These are phyloP conservation scores for Diaporthe sp. DNA, from an alignment of 2,329 filamentous ascomycete genomes.

Conservation along the genomic window DNA sequence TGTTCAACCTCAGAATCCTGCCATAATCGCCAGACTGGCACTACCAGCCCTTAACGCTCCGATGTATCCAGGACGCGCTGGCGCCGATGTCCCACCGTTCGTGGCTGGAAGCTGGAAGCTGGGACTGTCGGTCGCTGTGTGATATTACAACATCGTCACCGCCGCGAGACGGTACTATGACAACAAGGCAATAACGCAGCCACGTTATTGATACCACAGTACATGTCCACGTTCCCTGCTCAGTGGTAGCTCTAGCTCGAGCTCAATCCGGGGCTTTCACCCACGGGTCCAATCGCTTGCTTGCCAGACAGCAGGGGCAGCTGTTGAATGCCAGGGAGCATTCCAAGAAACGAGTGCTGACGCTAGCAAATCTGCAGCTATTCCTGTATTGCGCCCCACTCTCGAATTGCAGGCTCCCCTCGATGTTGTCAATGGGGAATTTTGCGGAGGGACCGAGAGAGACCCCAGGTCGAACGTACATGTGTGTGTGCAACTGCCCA, in stretches of 20 bases:
- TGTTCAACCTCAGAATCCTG: constrained; percentile 23
- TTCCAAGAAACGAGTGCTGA: constrained; percentile 27
- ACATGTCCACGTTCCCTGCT: constrained; percentile 5
- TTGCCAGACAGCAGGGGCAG: constrained; percentile 24
- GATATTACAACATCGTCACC: constrained; percentile 20
- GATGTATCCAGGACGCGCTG: neutral
- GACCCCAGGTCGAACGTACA: neutral
- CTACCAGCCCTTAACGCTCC: neutral
- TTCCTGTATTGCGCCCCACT: constrained; percentile 9
- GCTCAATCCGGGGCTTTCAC: constrained; percentile 22
- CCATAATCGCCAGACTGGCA: neutral
- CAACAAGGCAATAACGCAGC: neutral
- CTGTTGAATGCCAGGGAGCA: constrained; percentile 17
- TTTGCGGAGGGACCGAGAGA: neutral
- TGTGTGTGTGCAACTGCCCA: neutral
- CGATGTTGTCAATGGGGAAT: neutral
- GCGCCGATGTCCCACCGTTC: neutral
- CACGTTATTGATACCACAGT: neutral
- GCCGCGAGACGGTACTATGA: neutral
- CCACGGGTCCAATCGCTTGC: constrained; percentile 25
- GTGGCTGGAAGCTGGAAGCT: constrained; percentile 3
- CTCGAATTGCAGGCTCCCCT: neutral
- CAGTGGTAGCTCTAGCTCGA: constrained; percentile 1
- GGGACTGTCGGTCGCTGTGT: neutral
- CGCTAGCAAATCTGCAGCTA: constrained; percentile 27